Conservation (phyloP, 768 basidiomycete genomes). For the Gautieria morchelliformis region DNA sequence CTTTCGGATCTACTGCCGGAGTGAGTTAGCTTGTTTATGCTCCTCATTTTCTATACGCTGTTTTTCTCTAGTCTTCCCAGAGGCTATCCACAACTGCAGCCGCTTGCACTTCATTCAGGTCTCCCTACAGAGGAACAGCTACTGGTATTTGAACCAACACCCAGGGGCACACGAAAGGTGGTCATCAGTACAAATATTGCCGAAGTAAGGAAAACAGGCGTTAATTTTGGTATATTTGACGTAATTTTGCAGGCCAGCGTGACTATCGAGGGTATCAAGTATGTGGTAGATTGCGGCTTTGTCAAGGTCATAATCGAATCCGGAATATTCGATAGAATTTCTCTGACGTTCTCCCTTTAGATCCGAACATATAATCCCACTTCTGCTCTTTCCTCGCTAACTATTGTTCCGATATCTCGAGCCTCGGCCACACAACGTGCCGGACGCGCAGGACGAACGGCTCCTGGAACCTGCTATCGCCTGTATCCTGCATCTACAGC, state of each 20-base stretch:
- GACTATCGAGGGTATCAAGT: conserved; percentile 92
- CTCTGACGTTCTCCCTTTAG: conserved; percentile 27
- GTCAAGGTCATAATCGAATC: conserved; percentile 60
- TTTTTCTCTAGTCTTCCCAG: conserved; percentile 31
- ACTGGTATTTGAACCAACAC: conserved; percentile 68
- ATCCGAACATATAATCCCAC: conserved; percentile 86
- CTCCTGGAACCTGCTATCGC: conserved; percentile 86
- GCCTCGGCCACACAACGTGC: conserved; percentile 91
- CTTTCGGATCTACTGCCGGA: conserved; percentile 69
- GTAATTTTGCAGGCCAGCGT: conserved; percentile 66
- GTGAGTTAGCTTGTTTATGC: conserved; percentile 30
- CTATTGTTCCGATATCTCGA: conserved; percentile 72
- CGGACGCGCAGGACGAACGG: conserved; percentile 90
- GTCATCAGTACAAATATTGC: conserved; percentile 95
- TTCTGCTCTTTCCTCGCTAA: conserved; percentile 74
- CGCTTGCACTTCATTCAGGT: conserved; percentile 82
- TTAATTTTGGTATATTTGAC: not conserved
- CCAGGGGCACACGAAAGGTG: conserved; percentile 75
- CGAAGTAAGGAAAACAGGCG: conserved; percentile 42
- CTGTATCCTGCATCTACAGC: conserved; percentile 67
- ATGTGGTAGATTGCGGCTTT: conserved; percentile 89
- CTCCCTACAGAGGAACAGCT: conserved; percentile 83
- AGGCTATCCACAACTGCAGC: conserved; percentile 46
- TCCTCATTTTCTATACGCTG: not conserved
- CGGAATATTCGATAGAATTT: not conserved